These are phyloP conservation scores for Lolium rigidum DNA, from an alignment of 176 grass and related monocot genomes.

Conservation along the genomic window DNA sequence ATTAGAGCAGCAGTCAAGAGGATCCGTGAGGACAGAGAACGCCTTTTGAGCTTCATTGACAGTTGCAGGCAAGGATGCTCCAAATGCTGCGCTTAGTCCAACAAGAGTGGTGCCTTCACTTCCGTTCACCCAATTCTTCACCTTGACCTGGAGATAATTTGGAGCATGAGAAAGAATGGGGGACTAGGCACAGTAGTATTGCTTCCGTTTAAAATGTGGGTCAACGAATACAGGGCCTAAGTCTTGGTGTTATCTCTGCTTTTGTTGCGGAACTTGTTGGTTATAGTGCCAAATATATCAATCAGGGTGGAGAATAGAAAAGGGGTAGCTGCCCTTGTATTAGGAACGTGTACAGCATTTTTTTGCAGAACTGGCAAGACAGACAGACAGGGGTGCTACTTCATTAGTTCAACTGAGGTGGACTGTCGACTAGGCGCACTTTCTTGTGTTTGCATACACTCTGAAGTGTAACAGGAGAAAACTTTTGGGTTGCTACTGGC, in stretches of 20 bases:
- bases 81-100: slow-evolving; percentile 89
- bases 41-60: slow-evolving; percentile 59
- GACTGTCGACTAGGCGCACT: no score
- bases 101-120: slow-evolving; percentile 64
- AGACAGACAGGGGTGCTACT: no score
- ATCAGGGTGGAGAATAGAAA: background rate
- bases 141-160: slow-evolving; percentile 78
- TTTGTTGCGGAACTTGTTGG: background rate
- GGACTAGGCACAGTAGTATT: no score
- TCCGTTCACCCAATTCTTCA: slow-evolving; percentile 86
- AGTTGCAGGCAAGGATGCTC: slow-evolving; percentile 55
- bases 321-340: no score
- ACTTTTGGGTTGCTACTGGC: no score
- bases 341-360: no score
- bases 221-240: background rate
- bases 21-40: slow-evolving; percentile 70
- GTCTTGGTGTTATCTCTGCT: background rate
- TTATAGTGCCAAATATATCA: background rate
- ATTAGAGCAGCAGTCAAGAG: slow-evolving; percentile 81
- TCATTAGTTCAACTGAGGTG: no score
- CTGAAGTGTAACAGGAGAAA: no score
- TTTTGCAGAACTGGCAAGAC: no score
- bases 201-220: background rate
- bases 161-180: slow-evolving; percentile 25
- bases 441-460: no score